These are phyloP conservation scores for Tripterygium wilfordii DNA, from an alignment of 177 flowering plant genomes.

Conservation along the genomic window DNA sequence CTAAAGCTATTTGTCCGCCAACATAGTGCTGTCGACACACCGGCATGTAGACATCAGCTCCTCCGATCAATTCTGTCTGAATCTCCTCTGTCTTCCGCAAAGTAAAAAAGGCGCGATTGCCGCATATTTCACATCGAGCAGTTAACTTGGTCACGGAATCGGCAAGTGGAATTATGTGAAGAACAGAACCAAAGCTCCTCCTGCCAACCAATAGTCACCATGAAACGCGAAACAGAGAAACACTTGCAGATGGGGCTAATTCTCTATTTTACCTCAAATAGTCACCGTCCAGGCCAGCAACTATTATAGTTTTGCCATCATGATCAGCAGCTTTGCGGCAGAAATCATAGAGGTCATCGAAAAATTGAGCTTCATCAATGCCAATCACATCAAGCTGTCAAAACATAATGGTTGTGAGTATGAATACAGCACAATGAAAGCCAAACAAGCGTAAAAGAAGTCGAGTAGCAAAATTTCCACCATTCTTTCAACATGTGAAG, in stretches of 20 bases:
- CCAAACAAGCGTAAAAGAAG: too few relatives aligned
- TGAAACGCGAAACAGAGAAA: not conserved
- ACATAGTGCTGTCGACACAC: constrained; percentile 70
- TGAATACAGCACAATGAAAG: too few relatives aligned
- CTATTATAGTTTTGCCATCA: constrained; percentile 63
- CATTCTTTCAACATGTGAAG: too few relatives aligned
- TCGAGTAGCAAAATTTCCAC: too few relatives aligned
- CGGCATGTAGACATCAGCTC: constrained; percentile 73
- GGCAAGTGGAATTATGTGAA: constrained; percentile 64
- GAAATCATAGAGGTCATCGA: constrained; percentile 61
- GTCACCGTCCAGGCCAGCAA: constrained; percentile 81
- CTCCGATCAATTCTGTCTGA: constrained; percentile 57
- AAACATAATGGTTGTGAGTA: not conserved
- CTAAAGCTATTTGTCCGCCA: constrained; percentile 49
- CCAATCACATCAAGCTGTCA: constrained; percentile 68
- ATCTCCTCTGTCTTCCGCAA: constrained; percentile 56
- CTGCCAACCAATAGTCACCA: too few relatives aligned
- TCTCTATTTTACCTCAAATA: constrained; percentile 50
- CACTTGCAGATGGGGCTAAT: not conserved
- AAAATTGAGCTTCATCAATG: constrained; percentile 72
- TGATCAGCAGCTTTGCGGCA: constrained; percentile 57
- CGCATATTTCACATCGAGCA: constrained; percentile 63
- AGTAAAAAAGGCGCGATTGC: constrained; percentile 52
- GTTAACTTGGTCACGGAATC: constrained; percentile 63
- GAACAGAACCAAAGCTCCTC: constrained; percentile 65